Conservation (phyloP, 2,329 filamentous ascomycete genomes). For the Pyrenophora teres region DNA sequence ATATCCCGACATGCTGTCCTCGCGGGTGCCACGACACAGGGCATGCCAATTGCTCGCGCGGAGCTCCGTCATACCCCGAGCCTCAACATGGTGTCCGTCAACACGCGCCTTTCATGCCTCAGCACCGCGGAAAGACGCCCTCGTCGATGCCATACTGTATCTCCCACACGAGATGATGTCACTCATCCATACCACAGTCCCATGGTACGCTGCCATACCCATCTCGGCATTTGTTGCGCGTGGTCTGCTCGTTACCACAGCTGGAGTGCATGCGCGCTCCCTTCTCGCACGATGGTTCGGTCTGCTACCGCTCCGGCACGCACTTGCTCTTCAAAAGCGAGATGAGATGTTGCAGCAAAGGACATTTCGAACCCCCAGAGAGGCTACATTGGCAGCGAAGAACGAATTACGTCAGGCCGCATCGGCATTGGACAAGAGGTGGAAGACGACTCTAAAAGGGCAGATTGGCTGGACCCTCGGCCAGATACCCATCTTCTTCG, state of each 20-base stretch:
- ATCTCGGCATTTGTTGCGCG: constrained; percentile 60
- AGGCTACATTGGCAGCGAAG: constrained; percentile 17
- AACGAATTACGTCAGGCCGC: constrained; percentile 29
- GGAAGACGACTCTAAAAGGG: constrained; percentile 33
- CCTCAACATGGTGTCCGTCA: constrained; percentile 6
- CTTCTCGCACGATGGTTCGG: constrained; percentile 49
- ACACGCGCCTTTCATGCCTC: constrained; percentile 58
- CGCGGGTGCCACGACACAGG: constrained; percentile 28
- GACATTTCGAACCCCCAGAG: constrained; percentile 26
- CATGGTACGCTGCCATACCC: constrained; percentile 62
- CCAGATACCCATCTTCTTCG: constrained; percentile 45
- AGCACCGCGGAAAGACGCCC: constrained; percentile 42
- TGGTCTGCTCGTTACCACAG: constrained; percentile 53
- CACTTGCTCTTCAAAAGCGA: constrained; percentile 31
- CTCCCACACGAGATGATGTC: constrained; percentile 55
- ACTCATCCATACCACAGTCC: constrained; percentile 58
- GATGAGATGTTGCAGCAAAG: constrained; percentile 26
- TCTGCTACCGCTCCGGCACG: constrained; percentile 49
- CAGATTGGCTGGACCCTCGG: constrained; percentile 37
- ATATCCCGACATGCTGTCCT: constrained; percentile 28
- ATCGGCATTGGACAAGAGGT: constrained; percentile 32
- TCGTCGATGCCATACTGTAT: constrained; percentile 51
- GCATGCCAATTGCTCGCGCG: constrained; percentile 32
- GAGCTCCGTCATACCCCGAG: constrained; percentile 4
- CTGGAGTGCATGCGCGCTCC: constrained; percentile 50